phyloP scores from a whole-genome alignment of 2,329 filamentous ascomycete genomes.

The Xylariales sp. region DNA sequence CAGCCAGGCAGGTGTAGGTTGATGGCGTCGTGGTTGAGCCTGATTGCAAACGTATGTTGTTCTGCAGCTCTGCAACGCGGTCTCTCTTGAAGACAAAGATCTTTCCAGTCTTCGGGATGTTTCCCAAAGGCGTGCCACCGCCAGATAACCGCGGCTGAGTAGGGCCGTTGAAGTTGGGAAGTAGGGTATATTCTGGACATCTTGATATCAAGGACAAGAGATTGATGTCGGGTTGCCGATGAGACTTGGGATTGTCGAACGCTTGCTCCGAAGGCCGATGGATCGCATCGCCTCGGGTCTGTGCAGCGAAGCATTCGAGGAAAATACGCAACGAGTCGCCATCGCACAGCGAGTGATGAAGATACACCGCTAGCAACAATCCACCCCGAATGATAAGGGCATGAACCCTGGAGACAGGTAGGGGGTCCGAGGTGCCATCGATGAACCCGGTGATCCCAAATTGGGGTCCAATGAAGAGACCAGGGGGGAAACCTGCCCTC shows the following conservation, averaged over 20 bases:
- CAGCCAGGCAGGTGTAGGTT: slow-evolving; percentile 35
- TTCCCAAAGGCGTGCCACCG: slow-evolving; percentile 20
- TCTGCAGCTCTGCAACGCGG: slow-evolving; percentile 28
- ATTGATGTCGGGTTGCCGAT: slow-evolving; percentile 14
- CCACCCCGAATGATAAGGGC: slow-evolving; percentile 35
- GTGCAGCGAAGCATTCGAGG: slow-evolving; percentile 32
- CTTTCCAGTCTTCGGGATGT: slow-evolving; percentile 32
- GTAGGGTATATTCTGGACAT: slow-evolving; percentile 34
- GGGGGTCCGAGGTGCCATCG: slow-evolving; percentile 14
- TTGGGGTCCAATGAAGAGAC: slow-evolving; percentile 19
- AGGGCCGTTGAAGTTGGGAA: slow-evolving; percentile 30
- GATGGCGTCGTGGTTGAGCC: slow-evolving; percentile 23
- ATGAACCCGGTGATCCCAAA: slow-evolving; percentile 20
- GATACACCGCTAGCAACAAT: slow-evolving; percentile 33
- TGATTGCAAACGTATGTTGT: slow-evolving; percentile 16
- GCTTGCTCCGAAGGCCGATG: slow-evolving; percentile 23
- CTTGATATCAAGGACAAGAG: slow-evolving; percentile 21
- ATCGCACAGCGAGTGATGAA: slow-evolving; percentile 39
- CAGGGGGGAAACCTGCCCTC: slow-evolving; percentile 23
- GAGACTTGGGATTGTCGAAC: slow-evolving; percentile 15
- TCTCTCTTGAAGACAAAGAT: slow-evolving; percentile 35
- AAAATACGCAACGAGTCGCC: slow-evolving; percentile 35
- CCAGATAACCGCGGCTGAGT: slow-evolving; percentile 27
- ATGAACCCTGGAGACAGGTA: slow-evolving; percentile 34
- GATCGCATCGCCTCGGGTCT: slow-evolving; percentile 24